phyloP scores from a whole-genome alignment of 2,329 filamentous ascomycete genomes.

The Colletotrichum cereale region DNA sequence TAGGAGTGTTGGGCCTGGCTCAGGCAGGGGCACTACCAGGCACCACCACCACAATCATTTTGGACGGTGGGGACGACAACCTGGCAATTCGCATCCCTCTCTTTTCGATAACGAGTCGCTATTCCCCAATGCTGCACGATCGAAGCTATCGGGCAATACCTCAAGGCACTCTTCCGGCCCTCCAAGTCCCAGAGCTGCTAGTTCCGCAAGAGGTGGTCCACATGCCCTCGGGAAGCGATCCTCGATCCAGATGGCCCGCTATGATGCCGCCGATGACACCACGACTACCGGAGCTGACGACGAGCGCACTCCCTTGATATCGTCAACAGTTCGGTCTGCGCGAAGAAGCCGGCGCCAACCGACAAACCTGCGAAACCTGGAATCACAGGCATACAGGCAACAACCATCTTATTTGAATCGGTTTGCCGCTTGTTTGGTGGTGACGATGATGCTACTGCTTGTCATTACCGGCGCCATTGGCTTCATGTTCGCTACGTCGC shows the following conservation, averaged over 20 bases:
- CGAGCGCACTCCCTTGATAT: slow-evolving; percentile 86
- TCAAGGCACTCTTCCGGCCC: slow-evolving; percentile 76
- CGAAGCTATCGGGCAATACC: slow-evolving; percentile 70
- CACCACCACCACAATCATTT: slow-evolving; percentile 79
- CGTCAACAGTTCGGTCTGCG: slow-evolving; percentile 67
- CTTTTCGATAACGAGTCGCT: slow-evolving; percentile 83
- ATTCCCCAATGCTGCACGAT: slow-evolving; percentile 75
- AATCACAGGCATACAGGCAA: slow-evolving; percentile 77
- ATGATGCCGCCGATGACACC: slow-evolving; percentile 79
- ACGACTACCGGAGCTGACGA: slow-evolving; percentile 79
- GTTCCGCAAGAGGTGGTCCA: slow-evolving; percentile 44
- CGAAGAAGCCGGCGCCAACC: slow-evolving; percentile 68
- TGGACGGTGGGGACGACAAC: slow-evolving; percentile 80
- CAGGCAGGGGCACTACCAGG: slow-evolving; percentile 74
- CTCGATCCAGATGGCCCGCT: slow-evolving; percentile 72
- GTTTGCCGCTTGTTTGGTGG: slow-evolving; percentile 87
- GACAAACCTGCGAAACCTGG: slow-evolving; percentile 75
- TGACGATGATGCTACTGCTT: slow-evolving; percentile 84
- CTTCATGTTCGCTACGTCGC: slow-evolving; percentile 92
- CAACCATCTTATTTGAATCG: slow-evolving; percentile 75
- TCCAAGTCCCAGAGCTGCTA: slow-evolving; percentile 70
- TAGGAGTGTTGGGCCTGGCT: slow-evolving; percentile 69
- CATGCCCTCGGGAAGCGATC: slow-evolving; percentile 58
- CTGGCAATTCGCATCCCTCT: slow-evolving; percentile 75
- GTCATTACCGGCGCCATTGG: slow-evolving; percentile 87